These are phyloP conservation scores for Cynara cardunculus DNA, from an alignment of 129 eudicot genomes.

Conservation along the genomic window DNA sequence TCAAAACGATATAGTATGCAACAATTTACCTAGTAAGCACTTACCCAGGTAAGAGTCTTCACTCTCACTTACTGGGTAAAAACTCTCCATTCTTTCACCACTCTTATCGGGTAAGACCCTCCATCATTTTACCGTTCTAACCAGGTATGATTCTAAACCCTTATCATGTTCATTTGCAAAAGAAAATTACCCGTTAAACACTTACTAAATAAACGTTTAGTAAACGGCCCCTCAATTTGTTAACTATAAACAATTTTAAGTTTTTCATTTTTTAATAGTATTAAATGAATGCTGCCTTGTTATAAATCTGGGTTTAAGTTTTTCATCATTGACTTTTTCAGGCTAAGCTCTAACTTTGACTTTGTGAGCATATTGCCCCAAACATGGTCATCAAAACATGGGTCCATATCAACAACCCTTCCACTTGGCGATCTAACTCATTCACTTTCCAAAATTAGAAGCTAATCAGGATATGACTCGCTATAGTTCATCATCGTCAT, in stretches of 20 bases:
- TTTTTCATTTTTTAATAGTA: neutral
- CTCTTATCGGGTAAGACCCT: too few relatives aligned
- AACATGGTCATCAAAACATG: conserved; percentile 10
- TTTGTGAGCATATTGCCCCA: neutral
- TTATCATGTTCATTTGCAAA: too few relatives aligned
- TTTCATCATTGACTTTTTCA: neutral
- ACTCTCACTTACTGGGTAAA: too few relatives aligned
- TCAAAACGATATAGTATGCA: too few relatives aligned
- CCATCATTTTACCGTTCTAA: too few relatives aligned
- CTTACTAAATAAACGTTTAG: too few relatives aligned
- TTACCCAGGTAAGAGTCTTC: too few relatives aligned
- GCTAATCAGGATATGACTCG: conserved; percentile 20
- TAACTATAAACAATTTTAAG: neutral
- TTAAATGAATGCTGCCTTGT: neutral
- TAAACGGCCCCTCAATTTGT: too few relatives aligned
- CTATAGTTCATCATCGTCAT: neutral
- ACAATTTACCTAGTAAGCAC: too few relatives aligned
- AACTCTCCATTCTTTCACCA: too few relatives aligned
- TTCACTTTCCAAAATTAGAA: conserved; percentile 10
- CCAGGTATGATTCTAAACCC: too few relatives aligned
- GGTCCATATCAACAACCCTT: conserved; percentile 12
- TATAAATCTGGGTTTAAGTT: neutral
- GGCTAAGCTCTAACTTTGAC: neutral
- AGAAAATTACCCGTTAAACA: too few relatives aligned
- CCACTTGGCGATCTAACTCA: neutral